Percentiles rank a stretch among this genome's conserved stretches.
These are phyloP conservation scores for Trichoderma brevicompactum DNA, from an alignment of 2,329 filamentous ascomycete genomes.

Conservation along the genomic window DNA sequence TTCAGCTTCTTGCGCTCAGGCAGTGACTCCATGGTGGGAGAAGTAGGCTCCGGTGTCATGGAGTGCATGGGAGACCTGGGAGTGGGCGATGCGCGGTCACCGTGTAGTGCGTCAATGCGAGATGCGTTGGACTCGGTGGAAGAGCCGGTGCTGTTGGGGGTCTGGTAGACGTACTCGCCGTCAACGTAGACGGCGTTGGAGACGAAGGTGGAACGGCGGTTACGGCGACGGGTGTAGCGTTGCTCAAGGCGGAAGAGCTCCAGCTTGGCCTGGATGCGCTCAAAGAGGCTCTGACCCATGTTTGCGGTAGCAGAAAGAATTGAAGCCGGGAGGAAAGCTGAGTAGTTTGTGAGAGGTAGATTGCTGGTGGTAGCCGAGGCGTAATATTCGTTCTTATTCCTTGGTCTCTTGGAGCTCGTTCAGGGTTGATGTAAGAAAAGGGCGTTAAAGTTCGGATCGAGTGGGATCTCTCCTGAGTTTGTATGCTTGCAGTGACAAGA, in stretches of 20 bases:
- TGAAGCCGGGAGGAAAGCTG: neutral
- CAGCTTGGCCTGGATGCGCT: conserved; percentile 69
- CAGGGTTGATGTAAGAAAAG: neutral
- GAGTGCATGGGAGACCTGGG: conserved; percentile 33
- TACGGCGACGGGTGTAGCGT: conserved; percentile 86
- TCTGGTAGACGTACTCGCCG: conserved; percentile 89
- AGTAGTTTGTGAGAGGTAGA: neutral
- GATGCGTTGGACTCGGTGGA: conserved; percentile 51
- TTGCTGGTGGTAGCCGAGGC: neutral
- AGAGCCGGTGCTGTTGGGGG: conserved; percentile 62
- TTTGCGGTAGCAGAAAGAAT: conserved; percentile 32
- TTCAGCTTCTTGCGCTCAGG: conserved; percentile 55
- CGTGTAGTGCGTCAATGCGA: conserved; percentile 45
- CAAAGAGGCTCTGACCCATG: conserved; percentile 59
- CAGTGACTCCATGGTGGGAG: conserved; percentile 36
- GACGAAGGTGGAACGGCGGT: conserved; percentile 84
- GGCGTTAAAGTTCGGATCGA: neutral
- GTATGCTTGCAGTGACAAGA: conserved; percentile 3
- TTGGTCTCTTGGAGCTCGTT: conserved; percentile 16
- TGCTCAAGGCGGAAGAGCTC: conserved; percentile 96
- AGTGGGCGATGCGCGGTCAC: conserved; percentile 37
- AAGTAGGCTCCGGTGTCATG: conserved; percentile 32
- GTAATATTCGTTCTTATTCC: conserved; percentile 1
- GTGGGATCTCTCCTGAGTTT: neutral
- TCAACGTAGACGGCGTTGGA: conserved; percentile 92